Percentiles rank a stretch among this genome's conserved stretches.
Evolutionary conservation across 169 alveolate genomes (phyloP).

Genomic region (Plasmodium gaboni): DNA sequence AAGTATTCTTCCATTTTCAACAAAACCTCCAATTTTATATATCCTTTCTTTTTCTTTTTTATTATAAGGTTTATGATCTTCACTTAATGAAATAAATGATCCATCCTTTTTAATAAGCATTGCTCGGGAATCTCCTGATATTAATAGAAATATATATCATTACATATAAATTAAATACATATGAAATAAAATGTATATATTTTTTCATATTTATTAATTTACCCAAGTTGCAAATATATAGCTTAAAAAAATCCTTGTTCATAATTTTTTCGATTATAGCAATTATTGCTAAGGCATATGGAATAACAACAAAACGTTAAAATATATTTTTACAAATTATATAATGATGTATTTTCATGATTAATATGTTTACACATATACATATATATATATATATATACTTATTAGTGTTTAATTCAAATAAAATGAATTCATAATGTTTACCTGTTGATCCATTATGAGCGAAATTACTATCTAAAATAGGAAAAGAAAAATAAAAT

Average conservation of each 20-base stretch:
- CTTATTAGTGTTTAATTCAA: neutral
- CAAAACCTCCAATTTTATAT: constrained; percentile 66
- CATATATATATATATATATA: no score
- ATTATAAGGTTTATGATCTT: constrained; percentile 71
- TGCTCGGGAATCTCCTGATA: constrained; percentile 64
- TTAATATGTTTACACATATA: no score
- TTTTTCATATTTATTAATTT: neutral
- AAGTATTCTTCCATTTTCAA: constrained; percentile 71
- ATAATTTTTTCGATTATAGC: constrained; percentile 59
- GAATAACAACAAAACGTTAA: neutral
- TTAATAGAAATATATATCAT: neutral
- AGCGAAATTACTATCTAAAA: constrained; percentile 59
- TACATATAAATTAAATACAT: neutral
- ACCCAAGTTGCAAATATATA: constrained; percentile 72
- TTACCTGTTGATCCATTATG: constrained; percentile 72
- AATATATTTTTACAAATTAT: neutral
- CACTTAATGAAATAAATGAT: constrained; percentile 64
- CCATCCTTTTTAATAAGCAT: constrained; percentile 72
- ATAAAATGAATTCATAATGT: neutral
- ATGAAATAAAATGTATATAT: no score
- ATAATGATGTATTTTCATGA: neutral
- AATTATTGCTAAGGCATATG: constrained; percentile 49
- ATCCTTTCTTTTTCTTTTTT: constrained; percentile 68
- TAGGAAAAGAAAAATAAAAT: neutral
- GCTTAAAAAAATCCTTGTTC: constrained; percentile 44